Conservation (phyloP, 1,284 basidiomycete genomes). For the Cutaneotrichosporon arboriforme region DNA sequence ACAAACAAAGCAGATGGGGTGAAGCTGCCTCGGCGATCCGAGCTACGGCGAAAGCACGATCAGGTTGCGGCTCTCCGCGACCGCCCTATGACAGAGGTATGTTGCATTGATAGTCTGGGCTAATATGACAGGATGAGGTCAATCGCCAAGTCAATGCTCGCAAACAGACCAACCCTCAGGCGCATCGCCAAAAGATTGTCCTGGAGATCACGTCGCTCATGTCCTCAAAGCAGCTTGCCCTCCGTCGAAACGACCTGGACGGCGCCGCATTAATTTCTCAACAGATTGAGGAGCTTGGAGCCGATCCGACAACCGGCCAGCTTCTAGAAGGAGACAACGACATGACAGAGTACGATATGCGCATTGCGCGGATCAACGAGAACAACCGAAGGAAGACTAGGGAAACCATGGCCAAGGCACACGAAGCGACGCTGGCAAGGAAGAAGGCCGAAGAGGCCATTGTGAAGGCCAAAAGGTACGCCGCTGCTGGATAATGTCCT, state of each 20-base stretch:
- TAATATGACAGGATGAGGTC: conserved; percentile 52
- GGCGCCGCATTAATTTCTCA: conserved; percentile 60
- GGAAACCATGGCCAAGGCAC: conserved; percentile 70
- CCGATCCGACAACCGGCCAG: conserved; percentile 37
- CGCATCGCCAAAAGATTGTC: conserved; percentile 57
- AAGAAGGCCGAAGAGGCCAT: conserved; percentile 53
- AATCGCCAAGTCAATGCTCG: conserved; percentile 59
- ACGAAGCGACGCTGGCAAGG: conserved; percentile 62
- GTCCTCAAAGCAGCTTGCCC: conserved; percentile 60
- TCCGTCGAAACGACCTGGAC: conserved; percentile 60
- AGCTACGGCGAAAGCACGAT: conserved; percentile 60
- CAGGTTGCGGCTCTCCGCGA: conserved; percentile 58
- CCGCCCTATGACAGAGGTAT: conserved; percentile 63
- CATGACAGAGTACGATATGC: conserved; percentile 52
- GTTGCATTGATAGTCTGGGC: neutral
- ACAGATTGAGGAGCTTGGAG: conserved; percentile 58
- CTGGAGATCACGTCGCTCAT: conserved; percentile 51
- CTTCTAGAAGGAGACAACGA: conserved; percentile 18
- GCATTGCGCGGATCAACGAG: conserved; percentile 75
- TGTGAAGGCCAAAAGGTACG: conserved; percentile 18
- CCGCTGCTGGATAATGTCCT: neutral
- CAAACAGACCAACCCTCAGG: conserved; percentile 27
- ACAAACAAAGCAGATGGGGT: conserved; percentile 56
- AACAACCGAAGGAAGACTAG: conserved; percentile 75
- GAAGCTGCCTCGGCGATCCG: conserved; percentile 61